Base-by-base conservation (phyloP, 805 yeast species). In the Myxozyma udenii region DNA sequence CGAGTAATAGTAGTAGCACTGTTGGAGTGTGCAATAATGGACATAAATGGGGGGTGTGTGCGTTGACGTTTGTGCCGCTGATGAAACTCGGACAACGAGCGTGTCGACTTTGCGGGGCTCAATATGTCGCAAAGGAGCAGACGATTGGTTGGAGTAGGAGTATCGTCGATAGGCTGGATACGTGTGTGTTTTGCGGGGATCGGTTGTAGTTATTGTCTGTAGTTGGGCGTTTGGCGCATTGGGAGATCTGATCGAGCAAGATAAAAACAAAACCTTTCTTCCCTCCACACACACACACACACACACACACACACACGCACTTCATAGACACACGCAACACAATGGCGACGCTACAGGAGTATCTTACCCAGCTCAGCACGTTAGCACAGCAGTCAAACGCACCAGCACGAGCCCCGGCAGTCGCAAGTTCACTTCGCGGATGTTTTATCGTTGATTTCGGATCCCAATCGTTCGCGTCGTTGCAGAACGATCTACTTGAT, bases 401-500 rank as follows among this genome's bases (percentile, higher is more conserved):
- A n/a, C n/a, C n/a, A n/a, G n/a, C 33, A 28, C 33, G 14, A 28
- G 14, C 9, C 14, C 9, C 14, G 9, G 33, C 12, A 28, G 14
- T 28, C 14, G 33, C 33, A 14, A 9, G 14, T 28, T 9, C 9
- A 28, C 14, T 28, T 9, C 9, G 33, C 14, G 33, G 14, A 28
- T 14, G 9, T 3, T 48, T 52, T 35, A 21, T 33, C 16, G 16
- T 48, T 12, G 47, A 55, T 28, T 55, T 48, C n/a, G 14, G 24
- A 14, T 41, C 50, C 4, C 35, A 26, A 1, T 46, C 45, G 19
- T 19, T 75, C 2, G 67, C 75, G 2, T 57, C 66, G 7, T 57
- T 76, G 12, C 78, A 74, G 59, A 64, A 67, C 22, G 65, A 62
- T 43, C 48, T 70, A 16, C 52, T 60, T 16, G 61, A 58, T 41